Evolutionary conservation across 805 yeast species (phyloP), one percentile per base, ranked within the genome.

Genomic region (Vanderwaltozyma tropicalis): DNA sequence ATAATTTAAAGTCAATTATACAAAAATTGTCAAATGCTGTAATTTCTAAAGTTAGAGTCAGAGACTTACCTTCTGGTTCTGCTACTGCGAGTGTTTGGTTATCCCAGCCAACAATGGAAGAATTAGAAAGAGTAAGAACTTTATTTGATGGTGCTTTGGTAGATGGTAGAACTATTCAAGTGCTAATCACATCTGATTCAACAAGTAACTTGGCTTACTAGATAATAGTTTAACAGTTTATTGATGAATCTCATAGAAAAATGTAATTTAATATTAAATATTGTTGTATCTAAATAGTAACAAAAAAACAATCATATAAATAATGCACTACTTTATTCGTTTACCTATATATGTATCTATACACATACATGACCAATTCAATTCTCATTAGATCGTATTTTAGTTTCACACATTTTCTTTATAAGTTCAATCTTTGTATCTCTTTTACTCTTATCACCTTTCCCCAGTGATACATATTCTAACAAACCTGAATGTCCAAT

Each of bases 101-200:
- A 39, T 40, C 40, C 2, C 48, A 59, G 21, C 54, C 61, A 2
- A 45, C 46, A 9, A 19, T 35, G 2, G 38, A 47, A 0, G 47
- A 46, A 12, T 49, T 71, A 20, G 47, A 51, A 11, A 41, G 36
- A 3, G 68, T 68, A 0, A 50, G 51, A 14, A 42, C 44, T 15
- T 42, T 51, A 28, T 57, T 72, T 25, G 55, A 73, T 41, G 65
- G 67, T 6, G 69, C 68, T 1, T 41, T 57, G n/a, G 74, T 75
- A 11, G 76, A 73, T 47, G 74, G 74, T 12, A 53, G 69, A 34
- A 55, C 56, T 2, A 42, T 71, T 9, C 49, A 50, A 29, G 68
- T 63, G 1, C 52, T 48, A 16, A 53, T 67, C 13, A 50, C 52
- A 3, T 42, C 53, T 3, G 49, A 46, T 20, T 42, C 52, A 18